Conservation (phyloP, 108 stramenopile species). For the Aureococcus anophagefferens region DNA sequence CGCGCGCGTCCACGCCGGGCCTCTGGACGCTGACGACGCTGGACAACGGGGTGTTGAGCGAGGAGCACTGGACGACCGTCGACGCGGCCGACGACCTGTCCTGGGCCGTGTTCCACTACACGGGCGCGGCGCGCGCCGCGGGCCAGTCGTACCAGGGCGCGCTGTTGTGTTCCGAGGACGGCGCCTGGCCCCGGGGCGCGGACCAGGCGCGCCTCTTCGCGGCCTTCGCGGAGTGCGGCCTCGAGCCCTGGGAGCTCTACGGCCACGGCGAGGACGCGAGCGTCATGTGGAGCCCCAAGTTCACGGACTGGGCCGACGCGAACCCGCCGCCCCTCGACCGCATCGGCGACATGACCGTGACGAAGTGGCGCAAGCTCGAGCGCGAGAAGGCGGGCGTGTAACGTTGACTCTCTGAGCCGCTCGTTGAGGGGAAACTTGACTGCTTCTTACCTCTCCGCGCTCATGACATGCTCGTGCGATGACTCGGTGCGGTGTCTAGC, state of each 20-base stretch:
- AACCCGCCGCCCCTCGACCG: slow-evolving; percentile 9
- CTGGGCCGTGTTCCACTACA: slow-evolving; percentile 82
- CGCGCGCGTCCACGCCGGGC: slow-evolving; percentile 31
- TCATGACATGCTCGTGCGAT: no score
- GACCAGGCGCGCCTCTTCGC: slow-evolving; percentile 42
- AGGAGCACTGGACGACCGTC: slow-evolving; percentile 86
- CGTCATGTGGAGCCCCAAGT: not conserved
- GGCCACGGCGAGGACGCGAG: not conserved
- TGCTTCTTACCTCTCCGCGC: no score
- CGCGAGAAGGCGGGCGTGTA: not conserved
- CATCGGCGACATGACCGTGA: slow-evolving; percentile 5
- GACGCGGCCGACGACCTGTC: slow-evolving; percentile 78
- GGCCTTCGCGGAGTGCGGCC: slow-evolving; percentile 60
- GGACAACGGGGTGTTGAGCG: slow-evolving; percentile 72
- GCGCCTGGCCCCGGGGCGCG: slow-evolving; percentile 47
- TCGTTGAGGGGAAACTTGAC: no score
- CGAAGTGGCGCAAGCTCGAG: not conserved
- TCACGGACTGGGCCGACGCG: not conserved
- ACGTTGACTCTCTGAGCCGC: no score
- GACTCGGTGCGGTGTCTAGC: no score
- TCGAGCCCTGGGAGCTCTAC: slow-evolving; percentile 80
- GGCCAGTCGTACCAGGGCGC: slow-evolving; percentile 82
- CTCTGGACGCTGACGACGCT: slow-evolving; percentile 62
- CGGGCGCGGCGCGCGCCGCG: slow-evolving; percentile 77
- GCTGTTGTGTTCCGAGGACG: slow-evolving; percentile 77